Base-by-base conservation (phyloP, 2,329 filamentous ascomycete species). In the Hypomyces rosellus region DNA sequence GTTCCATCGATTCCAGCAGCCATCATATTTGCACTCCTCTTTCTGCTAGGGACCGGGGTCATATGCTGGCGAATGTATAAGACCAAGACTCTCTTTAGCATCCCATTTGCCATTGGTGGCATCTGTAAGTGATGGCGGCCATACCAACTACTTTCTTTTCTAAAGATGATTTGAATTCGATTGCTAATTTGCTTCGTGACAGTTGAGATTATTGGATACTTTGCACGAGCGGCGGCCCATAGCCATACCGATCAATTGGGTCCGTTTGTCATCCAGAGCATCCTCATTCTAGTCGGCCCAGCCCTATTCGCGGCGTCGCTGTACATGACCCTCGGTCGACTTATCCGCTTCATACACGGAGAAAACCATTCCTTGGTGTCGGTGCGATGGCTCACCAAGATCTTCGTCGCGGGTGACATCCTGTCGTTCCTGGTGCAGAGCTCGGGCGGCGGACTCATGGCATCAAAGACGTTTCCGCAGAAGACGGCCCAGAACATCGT, bases 341-440 rank as follows among this genome's bases (percentile, higher is more conserved):
- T 75, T 22, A 70, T 76, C 47, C 60, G 60, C 13, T 64, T 66
- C 43, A 64, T 72, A 4, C 64, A 65, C 20, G 69, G 63, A 22
- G 64, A 69, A 48, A 46, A 55, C 0, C 62, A 63, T 48, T 66
- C 66, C 2, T 45, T 70, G 33, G 61, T 72, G 16, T 61, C 53
- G 6, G 56, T 63, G 15, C 54, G 52, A 7, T 74, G 73, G 69
- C 61, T 82, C 5, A 81, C 78, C 3, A 75, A 71, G 48, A 66
- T 76, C 34, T 83, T 83, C 52, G 78, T 84, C 4, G 46, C 61
- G 6, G 76, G 78, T 34, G 80, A 83, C 55, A 59, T 81, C 3
- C 45, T 79, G 5, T 75, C 74, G 2, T 77, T 83, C 58, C 33
- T 73, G 3, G 25, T 30, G 9, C 61, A 80, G 3, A 79, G 82